Evolutionary conservation across 2,329 filamentous ascomycete species (phyloP), one percentile per base, ranked within the genome.

Genomic region (Diaporthe sp.): DNA sequence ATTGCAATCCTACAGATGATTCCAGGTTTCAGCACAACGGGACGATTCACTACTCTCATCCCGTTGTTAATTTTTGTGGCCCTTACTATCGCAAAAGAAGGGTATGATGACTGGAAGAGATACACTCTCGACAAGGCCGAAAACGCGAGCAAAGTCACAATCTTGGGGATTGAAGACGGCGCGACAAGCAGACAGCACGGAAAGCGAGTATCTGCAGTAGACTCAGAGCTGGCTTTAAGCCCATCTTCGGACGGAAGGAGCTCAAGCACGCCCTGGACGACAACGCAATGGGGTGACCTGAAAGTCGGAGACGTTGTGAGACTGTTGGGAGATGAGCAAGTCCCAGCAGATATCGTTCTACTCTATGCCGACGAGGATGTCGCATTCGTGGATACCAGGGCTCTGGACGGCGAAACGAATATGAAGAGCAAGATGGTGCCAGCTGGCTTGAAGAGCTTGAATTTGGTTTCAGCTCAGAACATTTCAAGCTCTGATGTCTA

Each of bases 341-440:
- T 96, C 1, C 95, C 96, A 0, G 95, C 96, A 42, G 96, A 98
- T 81, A 85, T 98, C 67, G 88, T 95, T 3, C 86, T 98, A 42
- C 85, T 98, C 28, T 90, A 96, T 80, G 94, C 94, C 2, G 89
- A 91, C 72, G 95, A 94, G 15, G 92, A 91, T 12, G 85, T 97
- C 68, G 96, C 96, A 0, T 98, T 94, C 78, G 90, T 96, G 71
- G 94, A 96, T 78, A 96, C 94, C 1, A 95, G 96, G 93, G 94
- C 93, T 3, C 85, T 96, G 10, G 94, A 96, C 77, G 94, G 94
- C 64, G 94, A 96, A 83, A 96, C 94, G 1, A 96, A 94, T 76
- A 86, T 96, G 35, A 96, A 96, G 83, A 93, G 89, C 82, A 95
- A 94, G 83, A 92, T 94, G 80, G 87, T 90, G 0, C 87, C 93